These are phyloP conservation scores for Boletus fagicola DNA, from an alignment of 768 basidiomycete species.

Conservation along the genomic window DNA sequence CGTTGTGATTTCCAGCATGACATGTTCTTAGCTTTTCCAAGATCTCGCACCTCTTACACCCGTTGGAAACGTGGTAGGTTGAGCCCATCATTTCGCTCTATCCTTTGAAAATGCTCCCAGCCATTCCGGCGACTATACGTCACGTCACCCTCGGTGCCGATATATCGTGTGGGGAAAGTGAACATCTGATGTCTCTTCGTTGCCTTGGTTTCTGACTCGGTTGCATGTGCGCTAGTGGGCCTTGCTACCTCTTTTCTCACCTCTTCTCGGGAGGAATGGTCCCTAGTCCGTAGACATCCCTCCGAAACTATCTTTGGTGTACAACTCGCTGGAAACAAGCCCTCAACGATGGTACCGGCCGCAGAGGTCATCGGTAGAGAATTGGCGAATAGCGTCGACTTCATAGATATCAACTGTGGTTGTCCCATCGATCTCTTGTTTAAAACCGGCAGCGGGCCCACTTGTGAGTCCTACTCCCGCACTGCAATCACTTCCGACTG, in stretches of 20 bases:
- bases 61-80: conserved; percentile 81
- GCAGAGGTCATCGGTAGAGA: conserved; percentile 80
- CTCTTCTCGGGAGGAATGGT: conserved; percentile 95
- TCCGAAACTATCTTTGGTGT: conserved; percentile 87
- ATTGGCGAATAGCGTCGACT: conserved; percentile 68
- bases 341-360: conserved; percentile 69
- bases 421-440: conserved; percentile 98
- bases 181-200: conserved; percentile 15
- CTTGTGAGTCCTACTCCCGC: conserved; percentile 51
- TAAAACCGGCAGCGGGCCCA: conserved; percentile 85
- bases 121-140: conserved; percentile 92
- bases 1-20: not conserved
- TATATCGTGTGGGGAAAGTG: conserved; percentile 94
- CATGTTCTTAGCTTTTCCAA: conserved; percentile 35
- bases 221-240: conserved; percentile 61
- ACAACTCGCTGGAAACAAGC: conserved; percentile 89
- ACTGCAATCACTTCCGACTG: not conserved
- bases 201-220: not conserved
- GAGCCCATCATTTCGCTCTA: not conserved
- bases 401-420: conserved; percentile 94
- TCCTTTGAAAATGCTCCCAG: conserved; percentile 36
- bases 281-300: conserved; percentile 83
- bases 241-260: conserved; percentile 86
- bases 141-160: conserved; percentile 85
- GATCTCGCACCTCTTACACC: conserved; percentile 86